A percentile compares a stretch with the other conserved stretches of the same genome.
Evolutionary conservation across 176 grass and related monocot genomes (phyloP).

Genomic region (sorghum (Sorghum bicolor)): Sorghum_bicolor_NCBIv3 NC_012876.2:64568501-64569000

Average conservation of each 20-base stretch:
- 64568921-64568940: not conserved
- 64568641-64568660: slow-evolving; percentile 68
- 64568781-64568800: not conserved
- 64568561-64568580: slow-evolving; percentile 39
- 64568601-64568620: slow-evolving; percentile 78
- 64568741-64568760: slow-evolving; percentile 45
- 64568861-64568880: not conserved
- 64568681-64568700: not conserved
- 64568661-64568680: slow-evolving; percentile 34
- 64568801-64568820: not conserved
- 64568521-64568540: slow-evolving; percentile 36
- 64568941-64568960: not conserved
- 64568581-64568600: slow-evolving; percentile 71
- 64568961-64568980: not conserved
- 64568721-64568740: too few relatives aligned
- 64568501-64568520: not conserved
- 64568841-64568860: not conserved
- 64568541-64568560: slow-evolving; percentile 21
- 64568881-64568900: not conserved
- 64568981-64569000: too few relatives aligned
- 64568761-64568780: slow-evolving; percentile 27
- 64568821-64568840: slow-evolving; percentile 5
- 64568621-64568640: slow-evolving; percentile 66
- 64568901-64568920: not conserved
- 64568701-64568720: slow-evolving; percentile 12